Evolutionary conservation across 805 yeast genomes (phyloP), one percentile per base, ranked within the genome.

Genomic region (Debaryomyces castellii): DNA sequence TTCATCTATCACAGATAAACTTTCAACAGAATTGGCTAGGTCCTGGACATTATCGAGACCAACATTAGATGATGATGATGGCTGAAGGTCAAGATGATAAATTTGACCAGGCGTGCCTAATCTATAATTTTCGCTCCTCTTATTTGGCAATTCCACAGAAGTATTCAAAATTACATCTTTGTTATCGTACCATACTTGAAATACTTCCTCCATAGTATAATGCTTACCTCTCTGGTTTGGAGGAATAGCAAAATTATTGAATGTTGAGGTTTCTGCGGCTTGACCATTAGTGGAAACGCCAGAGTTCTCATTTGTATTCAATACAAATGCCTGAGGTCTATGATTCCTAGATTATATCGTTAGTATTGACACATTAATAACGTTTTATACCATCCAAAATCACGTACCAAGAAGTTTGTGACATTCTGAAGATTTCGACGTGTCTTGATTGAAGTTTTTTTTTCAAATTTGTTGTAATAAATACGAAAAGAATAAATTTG

Each of bases 121-220:
- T 51, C 63, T 67, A 54, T 66, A 71, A 42, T 57, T 55, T 41
- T 67, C 74, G 25, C 44, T 44, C 16, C 39, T 30, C 14, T 49
- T 38, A 6, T 46, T 41, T 11, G 52, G 51, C 14, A 53, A 38
- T 6, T 53, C 55, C 11, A 22, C 35, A 10, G 33, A 32, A 28
- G 48, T 32, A 17, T 45, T 42, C 47, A 64, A 51, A 39, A 63
- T 58, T 20, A 50, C 52, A 41, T 55, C 63, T 46, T 62, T 57
- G 47, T 58, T 64, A 17, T 67, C 63, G 30, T 69, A 60, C 77
- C 83, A 82, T 10, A 81, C 74, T 18, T 73, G 65, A 48, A 82
- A 71, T 51, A 83, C 73, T 52, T 82, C 81, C 23, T 74, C 71
- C 60, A 80, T 65, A 5, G 79, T 55, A 53, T 82, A 81, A 22